A percentile compares a stretch with the other conserved stretches of the same genome.
phyloP scores from a whole-genome alignment of 257 asterid species.

The Handroanthus guayacan region DNA sequence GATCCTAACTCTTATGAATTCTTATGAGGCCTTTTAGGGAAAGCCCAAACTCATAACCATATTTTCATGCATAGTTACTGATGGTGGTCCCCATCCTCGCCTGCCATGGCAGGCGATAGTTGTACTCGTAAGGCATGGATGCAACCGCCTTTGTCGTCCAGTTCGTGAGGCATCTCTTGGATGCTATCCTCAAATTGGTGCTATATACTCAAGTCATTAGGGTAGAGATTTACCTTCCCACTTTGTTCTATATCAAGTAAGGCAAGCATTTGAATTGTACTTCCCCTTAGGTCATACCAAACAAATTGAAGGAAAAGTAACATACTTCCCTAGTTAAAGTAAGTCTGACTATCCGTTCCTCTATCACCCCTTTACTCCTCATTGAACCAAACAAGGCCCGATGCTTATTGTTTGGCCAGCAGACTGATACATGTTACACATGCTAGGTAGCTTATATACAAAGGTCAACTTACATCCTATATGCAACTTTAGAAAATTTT shows the following conservation, averaged over 20 bases:
- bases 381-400: background rate
- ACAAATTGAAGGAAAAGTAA: background rate
- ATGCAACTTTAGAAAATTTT: background rate
- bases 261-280: background rate
- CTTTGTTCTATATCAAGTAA: background rate
- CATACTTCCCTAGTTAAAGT: too few species aligned
- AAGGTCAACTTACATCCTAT: background rate
- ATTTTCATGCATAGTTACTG: too few species aligned
- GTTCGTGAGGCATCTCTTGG: too few species aligned
- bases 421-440: background rate
- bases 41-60: too few species aligned
- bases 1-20: too few species aligned
- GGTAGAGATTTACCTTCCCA: background rate
- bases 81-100: too few species aligned
- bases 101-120: too few species aligned
- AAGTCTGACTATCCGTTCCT: background rate
- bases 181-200: too few species aligned
- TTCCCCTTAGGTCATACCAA: background rate
- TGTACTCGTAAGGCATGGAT: too few species aligned
- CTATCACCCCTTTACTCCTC: background rate
- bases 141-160: too few species aligned
- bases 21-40: too few species aligned
- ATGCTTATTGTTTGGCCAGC: conserved; percentile 6
- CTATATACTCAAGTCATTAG: too few species aligned
- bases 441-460: background rate